phyloP scores from a whole-genome alignment of 148 eudicot genomes.

The Camellia lanceoleosa region DNA sequence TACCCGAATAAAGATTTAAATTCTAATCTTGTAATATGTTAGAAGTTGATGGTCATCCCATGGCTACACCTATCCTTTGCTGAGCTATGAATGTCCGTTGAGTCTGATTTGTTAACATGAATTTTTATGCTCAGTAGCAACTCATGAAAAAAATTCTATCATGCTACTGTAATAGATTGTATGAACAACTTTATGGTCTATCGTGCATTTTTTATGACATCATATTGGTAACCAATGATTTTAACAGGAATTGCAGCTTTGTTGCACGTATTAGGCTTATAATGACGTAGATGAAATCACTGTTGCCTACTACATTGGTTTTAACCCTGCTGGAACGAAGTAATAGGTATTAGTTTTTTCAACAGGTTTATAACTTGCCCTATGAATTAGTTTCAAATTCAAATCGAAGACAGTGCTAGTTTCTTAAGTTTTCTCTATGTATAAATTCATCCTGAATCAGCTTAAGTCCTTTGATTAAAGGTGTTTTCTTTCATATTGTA shows the following conservation, averaged over 20 bases:
- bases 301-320: constrained; percentile 87
- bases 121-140: too few species aligned
- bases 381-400: too few species aligned
- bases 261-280: constrained; percentile 95
- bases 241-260: constrained; percentile 53
- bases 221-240: background rate
- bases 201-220: background rate
- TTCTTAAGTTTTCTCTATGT: background rate
- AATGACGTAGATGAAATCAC: constrained; percentile 97
- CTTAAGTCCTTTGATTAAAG: background rate
- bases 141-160: too few species aligned
- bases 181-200: background rate
- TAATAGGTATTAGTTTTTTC: constrained; percentile 16
- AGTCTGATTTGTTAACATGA: too few species aligned
- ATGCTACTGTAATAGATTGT: background rate
- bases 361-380: too few species aligned
- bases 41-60: too few species aligned
- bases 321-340: constrained; percentile 84
- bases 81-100: too few species aligned
- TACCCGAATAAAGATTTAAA: too few species aligned
- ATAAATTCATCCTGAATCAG: background rate
- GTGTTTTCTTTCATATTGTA: background rate
- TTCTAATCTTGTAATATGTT: too few species aligned
- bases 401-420: constrained; percentile 12
- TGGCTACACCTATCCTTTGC: too few species aligned